Base-by-base conservation (phyloP, 345 rosid species). In the Barbarea vulgaris region DNA sequence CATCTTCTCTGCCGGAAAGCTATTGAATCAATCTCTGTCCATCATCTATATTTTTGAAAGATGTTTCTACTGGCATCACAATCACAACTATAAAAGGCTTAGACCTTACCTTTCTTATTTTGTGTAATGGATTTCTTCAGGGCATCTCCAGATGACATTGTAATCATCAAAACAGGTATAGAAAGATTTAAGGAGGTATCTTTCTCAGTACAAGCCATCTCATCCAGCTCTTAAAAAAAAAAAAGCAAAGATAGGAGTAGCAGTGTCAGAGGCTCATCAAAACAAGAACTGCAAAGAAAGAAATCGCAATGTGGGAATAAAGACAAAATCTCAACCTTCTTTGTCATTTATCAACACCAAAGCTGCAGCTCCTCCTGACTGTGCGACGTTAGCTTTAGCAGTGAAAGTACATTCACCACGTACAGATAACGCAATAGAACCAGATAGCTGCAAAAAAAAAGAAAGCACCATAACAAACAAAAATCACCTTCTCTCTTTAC, bases 381-480 rank as follows among this genome's bases (percentile, higher is more conserved):
- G 91, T 63, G 96, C 96, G 80, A 87, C 70, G 80, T 83, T 59
- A 74, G 96, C 98, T 78, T 93, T 96, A 24, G 62, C 64, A 3
- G 83, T 83, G 82, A 88, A 96, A 44, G 84, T 72, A 82, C 99
- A 93, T 46, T 87, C 96, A 13, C 99, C 97, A 31, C 99, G 95
- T 47, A 71, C 58, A 55, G 90, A 80, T 71, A 91, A 65, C 25
- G 86, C 98, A 77, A 87, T 50, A 19, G 83, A 83, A 60, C 96
- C 89, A 80, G 86, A 80, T 30, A 96, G 37, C 99, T 96, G 83
- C 69, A 77, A 30, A 75, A 77, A 30, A 75, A 47, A 3, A 3
- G 17, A 28, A 64, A 21, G 15, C 30, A 51, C 5, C 31, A 50
- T 21, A 33, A 33, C 11, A n/a, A 41, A 63, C 3, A 22, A 47